Percentiles rank a stretch among this genome's conserved stretches.
These are phyloP conservation scores for Leucocoprinus sp. DNA, from an alignment of 768 basidiomycete species.

Conservation along the genomic window DNA sequence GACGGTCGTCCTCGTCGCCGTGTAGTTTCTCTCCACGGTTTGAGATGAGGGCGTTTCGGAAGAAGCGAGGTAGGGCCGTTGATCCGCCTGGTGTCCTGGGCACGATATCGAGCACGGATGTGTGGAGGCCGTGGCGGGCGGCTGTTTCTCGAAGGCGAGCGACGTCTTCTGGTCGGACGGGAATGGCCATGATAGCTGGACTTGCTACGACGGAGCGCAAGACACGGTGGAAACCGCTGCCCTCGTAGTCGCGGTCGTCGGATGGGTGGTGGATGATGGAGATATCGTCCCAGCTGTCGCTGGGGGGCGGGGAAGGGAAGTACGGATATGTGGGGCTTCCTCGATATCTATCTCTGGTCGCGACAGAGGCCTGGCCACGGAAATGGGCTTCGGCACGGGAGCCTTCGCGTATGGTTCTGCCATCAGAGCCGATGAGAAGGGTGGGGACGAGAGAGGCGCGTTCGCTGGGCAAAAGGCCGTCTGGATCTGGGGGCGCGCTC, in stretches of 20 bases:
- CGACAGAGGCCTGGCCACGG: conserved; percentile 1
- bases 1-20: neutral
- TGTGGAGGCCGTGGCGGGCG: conserved; percentile 5
- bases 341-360: neutral
- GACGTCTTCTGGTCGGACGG: conserved; percentile 4
- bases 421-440: conserved; percentile 5
- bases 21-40: too few species aligned
- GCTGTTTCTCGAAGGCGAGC: conserved; percentile 10
- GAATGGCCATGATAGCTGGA: conserved; percentile 5
- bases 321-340: neutral
- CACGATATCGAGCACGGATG: conserved; percentile 3
- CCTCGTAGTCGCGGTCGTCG: neutral
- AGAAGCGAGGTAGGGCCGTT: neutral
- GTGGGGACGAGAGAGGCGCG: conserved; percentile 6
- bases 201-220: conserved; percentile 4
- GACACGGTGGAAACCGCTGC: conserved; percentile 5
- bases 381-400: conserved; percentile 6
- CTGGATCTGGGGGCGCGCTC: neutral
- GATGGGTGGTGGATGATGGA: neutral
- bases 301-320: neutral
- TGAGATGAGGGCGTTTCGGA: neutral
- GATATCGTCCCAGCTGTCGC: neutral
- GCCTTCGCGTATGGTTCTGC: conserved; percentile 10
- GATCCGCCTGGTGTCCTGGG: neutral
- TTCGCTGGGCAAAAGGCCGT: neutral